Conservation (phyloP, 176 grass and related monocot genomes). For the maize (Zea mays) region DNA sequence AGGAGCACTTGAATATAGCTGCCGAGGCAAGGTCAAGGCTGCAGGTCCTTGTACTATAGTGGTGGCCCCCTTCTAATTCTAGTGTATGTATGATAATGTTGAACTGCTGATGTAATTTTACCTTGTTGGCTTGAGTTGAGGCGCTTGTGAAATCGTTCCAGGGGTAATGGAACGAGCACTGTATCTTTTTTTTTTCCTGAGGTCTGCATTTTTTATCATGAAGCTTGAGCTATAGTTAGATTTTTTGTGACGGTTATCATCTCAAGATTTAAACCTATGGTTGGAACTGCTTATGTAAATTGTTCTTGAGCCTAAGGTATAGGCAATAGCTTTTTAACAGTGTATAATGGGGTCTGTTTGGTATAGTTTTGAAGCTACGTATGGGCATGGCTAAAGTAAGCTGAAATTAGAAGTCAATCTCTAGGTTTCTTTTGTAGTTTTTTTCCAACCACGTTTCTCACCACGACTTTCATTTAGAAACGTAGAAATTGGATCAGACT, state of each 20-base stretch:
- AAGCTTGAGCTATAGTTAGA: neutral
- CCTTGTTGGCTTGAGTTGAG: constrained; percentile 38
- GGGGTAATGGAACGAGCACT: neutral
- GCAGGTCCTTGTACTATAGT: constrained; percentile 54
- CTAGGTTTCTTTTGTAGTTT: too few relatives aligned
- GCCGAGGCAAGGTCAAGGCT: constrained; percentile 69
- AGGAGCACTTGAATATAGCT: constrained; percentile 60
- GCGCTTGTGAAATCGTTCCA: neutral
- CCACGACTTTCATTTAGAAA: too few relatives aligned
- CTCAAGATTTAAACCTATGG: neutral
- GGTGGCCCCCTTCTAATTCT: neutral
- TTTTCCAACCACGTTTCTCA: too few relatives aligned
- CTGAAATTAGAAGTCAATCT: neutral
- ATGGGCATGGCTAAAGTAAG: neutral
- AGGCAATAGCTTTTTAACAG: neutral
- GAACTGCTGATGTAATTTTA: constrained; percentile 44
- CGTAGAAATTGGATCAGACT: too few relatives aligned
- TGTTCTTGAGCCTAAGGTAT: neutral
- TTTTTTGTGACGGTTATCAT: neutral
- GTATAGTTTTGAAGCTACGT: neutral
- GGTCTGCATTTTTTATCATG: neutral
- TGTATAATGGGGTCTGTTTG: neutral
- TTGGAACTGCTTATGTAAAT: neutral
- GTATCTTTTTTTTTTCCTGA: constrained; percentile 32
- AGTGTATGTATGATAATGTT: constrained; percentile 50